Conservation (phyloP, 805 yeast species). For the Candida pini region DNA sequence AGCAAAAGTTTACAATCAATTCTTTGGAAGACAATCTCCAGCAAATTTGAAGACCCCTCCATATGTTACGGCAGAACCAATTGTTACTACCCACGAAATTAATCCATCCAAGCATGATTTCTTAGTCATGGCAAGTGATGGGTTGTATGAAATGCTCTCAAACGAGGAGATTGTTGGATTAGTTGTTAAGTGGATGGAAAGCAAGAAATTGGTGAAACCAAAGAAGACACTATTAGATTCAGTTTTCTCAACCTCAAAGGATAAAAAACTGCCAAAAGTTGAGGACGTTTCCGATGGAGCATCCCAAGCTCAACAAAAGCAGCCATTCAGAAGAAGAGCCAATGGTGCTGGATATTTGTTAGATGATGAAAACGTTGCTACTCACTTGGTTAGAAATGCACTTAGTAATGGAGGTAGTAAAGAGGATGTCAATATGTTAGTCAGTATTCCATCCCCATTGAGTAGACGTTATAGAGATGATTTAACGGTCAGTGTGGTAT, state of each 20-base stretch:
- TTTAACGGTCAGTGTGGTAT: slow-evolving; percentile 90
- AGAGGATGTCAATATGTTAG: slow-evolving; percentile 83
- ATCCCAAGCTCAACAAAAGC: slow-evolving; percentile 55
- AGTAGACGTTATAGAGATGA: slow-evolving; percentile 94
- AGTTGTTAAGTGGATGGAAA: slow-evolving; percentile 90
- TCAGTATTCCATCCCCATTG: slow-evolving; percentile 86
- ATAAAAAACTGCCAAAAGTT: slow-evolving; percentile 53
- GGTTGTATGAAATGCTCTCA: slow-evolving; percentile 83
- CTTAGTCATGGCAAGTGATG: slow-evolving; percentile 90
- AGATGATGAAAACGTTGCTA: slow-evolving; percentile 84
- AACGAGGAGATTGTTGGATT: slow-evolving; percentile 90
- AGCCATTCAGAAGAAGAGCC: slow-evolving; percentile 58
- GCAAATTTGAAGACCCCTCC: slow-evolving; percentile 82
- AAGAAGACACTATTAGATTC: slow-evolving; percentile 41
- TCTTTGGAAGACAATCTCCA: slow-evolving; percentile 78
- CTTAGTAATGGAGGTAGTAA: slow-evolving; percentile 78
- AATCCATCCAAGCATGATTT: slow-evolving; percentile 72
- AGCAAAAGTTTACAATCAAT: slow-evolving; percentile 61
- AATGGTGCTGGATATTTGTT: slow-evolving; percentile 42
- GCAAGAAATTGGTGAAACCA: slow-evolving; percentile 55
- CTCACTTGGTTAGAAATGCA: slow-evolving; percentile 92
- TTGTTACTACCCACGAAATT: slow-evolving; percentile 73
- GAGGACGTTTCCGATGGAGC: slow-evolving; percentile 54
- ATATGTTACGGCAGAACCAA: slow-evolving; percentile 96
- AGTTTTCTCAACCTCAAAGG: slow-evolving; percentile 26